A percentile compares a stretch with the other conserved stretches of the same genome.
Conservation (phyloP, 495 filamentous ascomycete genomes). For the Penicillium arizonense region DNA sequence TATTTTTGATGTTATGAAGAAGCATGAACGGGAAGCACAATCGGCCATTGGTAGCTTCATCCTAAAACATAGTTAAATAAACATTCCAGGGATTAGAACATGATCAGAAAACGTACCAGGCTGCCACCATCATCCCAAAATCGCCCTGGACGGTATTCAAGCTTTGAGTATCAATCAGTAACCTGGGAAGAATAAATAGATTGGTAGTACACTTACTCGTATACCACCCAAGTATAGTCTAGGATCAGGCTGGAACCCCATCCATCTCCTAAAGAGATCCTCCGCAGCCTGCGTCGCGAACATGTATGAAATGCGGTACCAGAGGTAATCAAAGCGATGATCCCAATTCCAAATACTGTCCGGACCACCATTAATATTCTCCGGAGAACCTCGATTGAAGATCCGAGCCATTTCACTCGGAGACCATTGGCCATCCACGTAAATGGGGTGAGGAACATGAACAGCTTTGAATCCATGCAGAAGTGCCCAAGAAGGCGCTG, state of each 20-base stretch:
- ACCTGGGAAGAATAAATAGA: not conserved
- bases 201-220: not conserved
- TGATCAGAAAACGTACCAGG: not conserved
- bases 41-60: not conserved
- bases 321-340: slow-evolving; percentile 4
- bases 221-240: not conserved
- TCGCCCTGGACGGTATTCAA: slow-evolving; percentile 2
- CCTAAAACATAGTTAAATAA: not conserved
- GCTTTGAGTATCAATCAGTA: not conserved
- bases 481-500: slow-evolving; percentile 58
- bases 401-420: slow-evolving; percentile 52
- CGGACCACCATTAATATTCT: slow-evolving; percentile 3
- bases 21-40: slow-evolving; percentile 3
- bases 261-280: not conserved
- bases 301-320: slow-evolving; percentile 6
- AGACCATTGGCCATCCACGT: slow-evolving; percentile 47
- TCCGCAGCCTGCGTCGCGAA: slow-evolving; percentile 5
- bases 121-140: slow-evolving; percentile 5
- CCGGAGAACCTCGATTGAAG: slow-evolving; percentile 54
- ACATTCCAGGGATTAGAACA: not conserved
- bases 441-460: slow-evolving; percentile 55
- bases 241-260: not conserved
- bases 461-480: slow-evolving; percentile 62
- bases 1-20: slow-evolving; percentile 1
- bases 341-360: slow-evolving; percentile 18